phyloP scores from a whole-genome alignment of 208 protist genomes.

The Leishmania guyanensis region DNA sequence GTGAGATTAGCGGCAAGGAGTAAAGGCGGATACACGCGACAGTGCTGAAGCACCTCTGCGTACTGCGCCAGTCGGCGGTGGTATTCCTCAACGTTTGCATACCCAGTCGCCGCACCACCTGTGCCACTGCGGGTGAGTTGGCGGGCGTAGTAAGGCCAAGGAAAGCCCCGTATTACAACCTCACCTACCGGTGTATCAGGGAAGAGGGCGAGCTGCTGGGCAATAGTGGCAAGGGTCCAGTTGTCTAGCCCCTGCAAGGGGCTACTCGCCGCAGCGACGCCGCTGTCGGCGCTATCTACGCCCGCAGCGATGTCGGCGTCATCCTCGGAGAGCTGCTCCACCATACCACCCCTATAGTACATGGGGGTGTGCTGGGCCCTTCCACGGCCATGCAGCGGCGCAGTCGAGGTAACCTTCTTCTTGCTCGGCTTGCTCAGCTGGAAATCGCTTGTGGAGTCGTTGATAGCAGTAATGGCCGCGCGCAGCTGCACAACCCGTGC shows the following conservation, averaged over 20 bases:
- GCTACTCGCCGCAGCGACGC: constrained; percentile 4
- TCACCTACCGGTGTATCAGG: constrained; percentile 64
- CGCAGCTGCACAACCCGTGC: constrained; percentile 56
- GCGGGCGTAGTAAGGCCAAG: constrained; percentile 62
- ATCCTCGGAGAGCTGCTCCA: constrained; percentile 15
- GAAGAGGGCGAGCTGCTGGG: constrained; percentile 48
- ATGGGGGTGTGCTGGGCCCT: neutral
- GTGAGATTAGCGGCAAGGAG: constrained; percentile 10
- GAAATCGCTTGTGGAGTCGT: constrained; percentile 61
- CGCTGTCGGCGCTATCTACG: neutral
- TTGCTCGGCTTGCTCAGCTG: constrained; percentile 29
- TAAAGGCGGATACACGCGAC: constrained; percentile 26
- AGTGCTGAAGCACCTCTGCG: constrained; percentile 32
- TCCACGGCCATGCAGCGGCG: neutral
- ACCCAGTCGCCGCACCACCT: constrained; percentile 37
- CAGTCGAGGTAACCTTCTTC: constrained; percentile 2
- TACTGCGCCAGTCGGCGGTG: constrained; percentile 32
- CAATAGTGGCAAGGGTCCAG: constrained; percentile 56
- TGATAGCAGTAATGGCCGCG: constrained; percentile 59
- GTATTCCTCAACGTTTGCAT: constrained; percentile 30
- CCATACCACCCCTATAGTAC: constrained; percentile 18
- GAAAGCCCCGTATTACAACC: constrained; percentile 53
- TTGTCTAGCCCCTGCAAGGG: constrained; percentile 55
- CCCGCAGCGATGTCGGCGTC: neutral
- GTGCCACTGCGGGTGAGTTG: constrained; percentile 40